Conservation (phyloP, 495 filamentous ascomycete species). For the Talaromyces wortmannii region DNA sequence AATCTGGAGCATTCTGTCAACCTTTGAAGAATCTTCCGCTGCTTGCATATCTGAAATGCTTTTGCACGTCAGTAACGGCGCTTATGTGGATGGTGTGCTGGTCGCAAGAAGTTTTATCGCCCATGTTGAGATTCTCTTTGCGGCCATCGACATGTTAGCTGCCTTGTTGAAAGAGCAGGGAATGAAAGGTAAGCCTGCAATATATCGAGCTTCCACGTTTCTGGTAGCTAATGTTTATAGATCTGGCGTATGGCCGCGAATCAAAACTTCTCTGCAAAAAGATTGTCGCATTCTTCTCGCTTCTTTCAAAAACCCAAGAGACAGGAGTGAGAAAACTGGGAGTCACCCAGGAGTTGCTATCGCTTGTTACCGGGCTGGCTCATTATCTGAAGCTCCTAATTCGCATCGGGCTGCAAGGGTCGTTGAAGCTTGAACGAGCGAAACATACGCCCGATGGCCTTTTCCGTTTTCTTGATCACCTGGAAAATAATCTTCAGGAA, state of each 20-base stretch:
- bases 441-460: conserved; percentile 66
- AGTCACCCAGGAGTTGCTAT: conserved; percentile 93
- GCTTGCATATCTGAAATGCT: conserved; percentile 99
- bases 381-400: conserved; percentile 99
- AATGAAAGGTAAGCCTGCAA: conserved; percentile 58
- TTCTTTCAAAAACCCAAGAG: conserved; percentile 90
- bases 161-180: conserved; percentile 58
- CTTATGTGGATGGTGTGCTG: conserved; percentile 89
- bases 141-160: conserved; percentile 80
- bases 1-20: conserved; percentile 96
- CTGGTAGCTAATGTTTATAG: conserved; percentile 34
- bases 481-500: conserved; percentile 61
- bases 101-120: conserved; percentile 96
- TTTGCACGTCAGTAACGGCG: conserved; percentile 96
- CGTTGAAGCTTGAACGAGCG: conserved; percentile 85
- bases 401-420: conserved; percentile 89
- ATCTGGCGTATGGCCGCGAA: conserved; percentile 85
- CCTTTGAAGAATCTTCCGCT: conserved; percentile 95
- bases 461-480: conserved; percentile 70
- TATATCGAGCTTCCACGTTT: neutral
- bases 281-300: conserved; percentile 93
- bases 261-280: conserved; percentile 98
- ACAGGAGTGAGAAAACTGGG: conserved; percentile 80
- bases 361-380: conserved; percentile 90
- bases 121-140: conserved; percentile 91